Conservation (phyloP, 495 filamentous ascomycete species). For the Jackrogersella minutella region DNA sequence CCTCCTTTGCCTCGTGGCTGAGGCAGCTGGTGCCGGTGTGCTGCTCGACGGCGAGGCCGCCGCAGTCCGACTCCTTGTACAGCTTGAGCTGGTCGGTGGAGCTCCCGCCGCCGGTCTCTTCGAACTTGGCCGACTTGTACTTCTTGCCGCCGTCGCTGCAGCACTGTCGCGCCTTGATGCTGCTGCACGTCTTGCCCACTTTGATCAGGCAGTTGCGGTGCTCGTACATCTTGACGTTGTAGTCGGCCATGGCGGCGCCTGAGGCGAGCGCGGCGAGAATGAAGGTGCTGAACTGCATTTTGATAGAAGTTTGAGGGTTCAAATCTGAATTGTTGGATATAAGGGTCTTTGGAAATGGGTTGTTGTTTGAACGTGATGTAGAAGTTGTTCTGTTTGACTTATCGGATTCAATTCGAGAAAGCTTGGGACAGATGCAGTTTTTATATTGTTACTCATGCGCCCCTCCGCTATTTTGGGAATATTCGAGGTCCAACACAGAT, state of each 20-base stretch:
- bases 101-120: background rate
- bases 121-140: slow-evolving; percentile 8
- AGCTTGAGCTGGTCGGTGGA: slow-evolving; percentile 7
- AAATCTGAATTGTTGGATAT: background rate
- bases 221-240: slow-evolving; percentile 6
- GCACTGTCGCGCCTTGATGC: background rate
- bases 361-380: background rate
- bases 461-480: background rate
- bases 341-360: background rate
- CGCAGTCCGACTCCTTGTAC: background rate
- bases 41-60: background rate
- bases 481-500: background rate
- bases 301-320: background rate
- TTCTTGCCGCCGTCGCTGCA: background rate
- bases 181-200: background rate
- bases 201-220: background rate
- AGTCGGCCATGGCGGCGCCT: background rate
- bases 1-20: slow-evolving; percentile 1
- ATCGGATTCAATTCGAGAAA: background rate
- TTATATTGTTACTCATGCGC: background rate
- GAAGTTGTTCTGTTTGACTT: background rate
- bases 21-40: background rate
- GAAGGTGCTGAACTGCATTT: slow-evolving; percentile 9
- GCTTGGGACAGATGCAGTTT: background rate
- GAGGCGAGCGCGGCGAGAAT: background rate